Evolutionary conservation across 2,329 filamentous ascomycete genomes (phyloP).

Genomic region (Claviceps purpurea): DNA sequence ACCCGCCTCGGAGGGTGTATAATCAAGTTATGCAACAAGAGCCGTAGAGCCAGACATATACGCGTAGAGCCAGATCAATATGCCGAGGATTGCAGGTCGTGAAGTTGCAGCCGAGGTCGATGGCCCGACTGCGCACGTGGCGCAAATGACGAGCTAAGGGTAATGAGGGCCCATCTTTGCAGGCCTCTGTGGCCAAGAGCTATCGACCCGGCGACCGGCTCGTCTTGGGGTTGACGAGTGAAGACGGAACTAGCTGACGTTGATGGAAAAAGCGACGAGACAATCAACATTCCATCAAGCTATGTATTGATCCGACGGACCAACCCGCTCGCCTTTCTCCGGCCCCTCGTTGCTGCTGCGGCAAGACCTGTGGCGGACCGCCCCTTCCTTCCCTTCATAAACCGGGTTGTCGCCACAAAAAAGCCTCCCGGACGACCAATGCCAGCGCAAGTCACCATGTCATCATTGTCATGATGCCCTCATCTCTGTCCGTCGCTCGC

Average conservation of each 20-base stretch:
- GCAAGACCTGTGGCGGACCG: not conserved
- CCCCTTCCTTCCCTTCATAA: not conserved
- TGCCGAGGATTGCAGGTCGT: not conserved
- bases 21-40: not conserved
- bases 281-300: not conserved
- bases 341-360: not conserved
- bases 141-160: not conserved
- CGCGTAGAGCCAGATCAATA: not conserved
- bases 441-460: not conserved
- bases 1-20: not conserved
- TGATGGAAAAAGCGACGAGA: not conserved
- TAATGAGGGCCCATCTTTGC: too few relatives aligned
- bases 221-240: too few relatives aligned
- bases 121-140: not conserved
- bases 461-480: constrained; percentile 1
- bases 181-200: too few relatives aligned
- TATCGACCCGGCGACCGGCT: too few relatives aligned
- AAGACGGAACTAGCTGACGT: not conserved
- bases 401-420: not conserved
- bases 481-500: not conserved
- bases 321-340: not conserved
- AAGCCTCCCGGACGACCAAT: not conserved
- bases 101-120: not conserved
- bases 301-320: not conserved
- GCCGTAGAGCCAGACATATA: not conserved